phyloP scores from a whole-genome alignment of 1,284 basidiomycete genomes.

The Cryptococcus sp. region DNA sequence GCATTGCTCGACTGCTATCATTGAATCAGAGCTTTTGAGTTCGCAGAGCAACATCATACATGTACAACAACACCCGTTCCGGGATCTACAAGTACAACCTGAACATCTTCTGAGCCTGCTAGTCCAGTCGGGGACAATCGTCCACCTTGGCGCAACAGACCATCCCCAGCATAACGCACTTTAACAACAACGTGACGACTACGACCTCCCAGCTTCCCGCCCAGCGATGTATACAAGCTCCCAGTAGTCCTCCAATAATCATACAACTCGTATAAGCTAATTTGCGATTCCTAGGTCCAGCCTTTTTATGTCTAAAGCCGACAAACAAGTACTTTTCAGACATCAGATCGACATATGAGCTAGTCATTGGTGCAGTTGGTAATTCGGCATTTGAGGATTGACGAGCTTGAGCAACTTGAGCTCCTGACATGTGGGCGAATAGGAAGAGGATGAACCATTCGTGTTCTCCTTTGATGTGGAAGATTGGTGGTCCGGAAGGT shows the following conservation, averaged over 20 bases:
- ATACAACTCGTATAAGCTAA: conserved; percentile 35
- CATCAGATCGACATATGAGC: conserved; percentile 43
- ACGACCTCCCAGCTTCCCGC: conserved; percentile 37
- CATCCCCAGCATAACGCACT: conserved; percentile 22
- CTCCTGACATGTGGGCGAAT: conserved; percentile 42
- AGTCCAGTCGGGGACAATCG: too few species aligned
- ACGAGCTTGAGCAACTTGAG: conserved; percentile 44
- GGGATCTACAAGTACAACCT: background rate
- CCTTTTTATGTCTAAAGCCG: conserved; percentile 19
- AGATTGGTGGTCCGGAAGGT: conserved; percentile 20
- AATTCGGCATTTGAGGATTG: conserved; percentile 33
- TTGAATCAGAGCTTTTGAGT: too few species aligned
- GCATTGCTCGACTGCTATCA: too few species aligned
- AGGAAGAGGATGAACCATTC: conserved; percentile 40
- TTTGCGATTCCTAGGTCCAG: conserved; percentile 34
- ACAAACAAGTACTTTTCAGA: conserved; percentile 39
- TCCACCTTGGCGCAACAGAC: conserved; percentile 17
- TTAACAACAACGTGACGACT: conserved; percentile 28
- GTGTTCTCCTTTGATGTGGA: conserved; percentile 20
- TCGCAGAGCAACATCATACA: too few species aligned
- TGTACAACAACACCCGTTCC: too few species aligned
- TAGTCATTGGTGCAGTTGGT: conserved; percentile 44
- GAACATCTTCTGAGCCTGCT: background rate
- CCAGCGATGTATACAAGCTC: conserved; percentile 34
- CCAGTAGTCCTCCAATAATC: conserved; percentile 38